Conservation (phyloP, 345 rosid species). For the Lepidium africanum region DNA sequence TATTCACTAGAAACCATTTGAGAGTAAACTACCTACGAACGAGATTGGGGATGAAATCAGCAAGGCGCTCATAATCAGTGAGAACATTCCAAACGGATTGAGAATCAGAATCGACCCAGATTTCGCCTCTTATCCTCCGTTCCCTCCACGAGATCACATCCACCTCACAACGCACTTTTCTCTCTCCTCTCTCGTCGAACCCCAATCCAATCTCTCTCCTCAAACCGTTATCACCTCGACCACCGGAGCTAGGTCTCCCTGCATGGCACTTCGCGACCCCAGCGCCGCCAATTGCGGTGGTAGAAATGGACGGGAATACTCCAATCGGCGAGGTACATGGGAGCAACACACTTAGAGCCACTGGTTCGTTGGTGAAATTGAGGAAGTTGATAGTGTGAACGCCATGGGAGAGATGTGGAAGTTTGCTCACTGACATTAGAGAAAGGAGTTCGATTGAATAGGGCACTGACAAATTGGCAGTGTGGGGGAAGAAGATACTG, state of each 20-base stretch:
- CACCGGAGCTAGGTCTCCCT: not conserved
- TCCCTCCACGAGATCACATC: conserved; percentile 94
- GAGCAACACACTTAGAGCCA: conserved; percentile 7
- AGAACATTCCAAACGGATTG: conserved; percentile 80
- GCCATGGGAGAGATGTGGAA: conserved; percentile 23
- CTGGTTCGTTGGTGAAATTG: not conserved
- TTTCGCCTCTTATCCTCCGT: conserved; percentile 62
- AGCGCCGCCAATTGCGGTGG: conserved; percentile 11
- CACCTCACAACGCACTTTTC: conserved; percentile 62
- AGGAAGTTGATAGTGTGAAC: conserved; percentile 1
- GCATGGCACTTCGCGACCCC: conserved; percentile 7
- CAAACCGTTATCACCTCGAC: conserved; percentile 1
- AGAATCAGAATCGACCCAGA: conserved; percentile 51
- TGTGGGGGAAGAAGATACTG: conserved; percentile 2
- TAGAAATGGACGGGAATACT: conserved; percentile 2
- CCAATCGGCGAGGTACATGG: conserved; percentile 8
- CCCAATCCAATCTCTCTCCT: conserved; percentile 16
- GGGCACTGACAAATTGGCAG: not conserved
- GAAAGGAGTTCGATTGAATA: conserved; percentile 12
- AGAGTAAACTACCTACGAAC: conserved; percentile 49
- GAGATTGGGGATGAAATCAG: conserved; percentile 89
- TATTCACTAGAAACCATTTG: not conserved
- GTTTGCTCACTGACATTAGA: conserved; percentile 19
- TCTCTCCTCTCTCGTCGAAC: conserved; percentile 35
- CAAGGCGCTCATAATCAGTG: conserved; percentile 91